phyloP scores from a whole-genome alignment of 2,329 filamentous ascomycete genomes.

The Fusarium citri region DNA sequence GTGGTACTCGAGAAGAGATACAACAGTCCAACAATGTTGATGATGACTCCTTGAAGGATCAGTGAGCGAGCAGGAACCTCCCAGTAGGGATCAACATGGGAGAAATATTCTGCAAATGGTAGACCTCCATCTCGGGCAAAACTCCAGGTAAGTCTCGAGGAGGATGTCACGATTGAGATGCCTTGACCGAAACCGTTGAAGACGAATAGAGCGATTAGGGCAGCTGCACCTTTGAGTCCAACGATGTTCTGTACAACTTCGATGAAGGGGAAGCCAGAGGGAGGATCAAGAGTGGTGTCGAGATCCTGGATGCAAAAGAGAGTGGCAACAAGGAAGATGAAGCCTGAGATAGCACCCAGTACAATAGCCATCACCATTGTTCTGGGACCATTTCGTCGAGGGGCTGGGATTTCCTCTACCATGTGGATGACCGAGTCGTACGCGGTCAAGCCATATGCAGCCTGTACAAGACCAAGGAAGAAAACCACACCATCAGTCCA shows the following conservation, averaged over 20 bases:
- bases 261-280: conserved; percentile 60
- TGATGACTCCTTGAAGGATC: conserved; percentile 60
- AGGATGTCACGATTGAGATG: conserved; percentile 62
- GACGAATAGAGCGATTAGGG: conserved; percentile 63
- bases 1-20: conserved; percentile 66
- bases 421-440: conserved; percentile 70
- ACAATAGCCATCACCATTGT: conserved; percentile 64
- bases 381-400: conserved; percentile 61
- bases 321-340: conserved; percentile 63
- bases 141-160: conserved; percentile 64
- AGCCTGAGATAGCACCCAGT: conserved; percentile 59
- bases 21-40: conserved; percentile 60
- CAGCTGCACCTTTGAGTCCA: conserved; percentile 54
- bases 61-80: conserved; percentile 64
- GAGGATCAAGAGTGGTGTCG: conserved; percentile 53
- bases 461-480: conserved; percentile 68
- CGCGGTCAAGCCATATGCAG: conserved; percentile 62
- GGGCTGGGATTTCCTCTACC: conserved; percentile 66
- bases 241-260: conserved; percentile 55
- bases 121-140: conserved; percentile 64
- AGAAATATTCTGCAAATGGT: conserved; percentile 59
- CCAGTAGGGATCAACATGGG: conserved; percentile 59
- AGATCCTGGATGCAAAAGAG: conserved; percentile 63
- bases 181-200: conserved; percentile 67
- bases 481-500: conserved; percentile 66